Evolutionary conservation across 2,329 filamentous ascomycete genomes (phyloP).

Genomic region (Daldinia sp.): DNA sequence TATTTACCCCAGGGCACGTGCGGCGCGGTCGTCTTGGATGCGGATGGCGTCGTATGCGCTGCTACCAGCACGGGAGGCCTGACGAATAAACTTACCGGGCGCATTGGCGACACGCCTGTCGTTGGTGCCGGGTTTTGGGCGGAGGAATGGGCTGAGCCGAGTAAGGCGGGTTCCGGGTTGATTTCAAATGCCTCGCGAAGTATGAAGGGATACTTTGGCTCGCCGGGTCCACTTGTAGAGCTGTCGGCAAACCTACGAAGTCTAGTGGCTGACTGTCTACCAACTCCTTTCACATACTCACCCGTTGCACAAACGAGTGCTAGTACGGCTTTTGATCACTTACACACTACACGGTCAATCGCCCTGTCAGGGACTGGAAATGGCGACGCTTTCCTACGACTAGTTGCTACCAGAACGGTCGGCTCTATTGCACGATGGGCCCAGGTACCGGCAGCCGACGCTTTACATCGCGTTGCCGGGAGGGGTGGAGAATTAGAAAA

Average conservation of each 20-base stretch:
- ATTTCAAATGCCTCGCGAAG: slow-evolving; percentile 38
- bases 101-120: slow-evolving; percentile 88
- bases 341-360: slow-evolving; percentile 58
- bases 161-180: slow-evolving; percentile 8
- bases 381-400: slow-evolving; percentile 85
- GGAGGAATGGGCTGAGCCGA: slow-evolving; percentile 77
- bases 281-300: slow-evolving; percentile 59
- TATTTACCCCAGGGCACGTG: slow-evolving; percentile 87
- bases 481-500: slow-evolving; percentile 78
- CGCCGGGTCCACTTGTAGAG: slow-evolving; percentile 53
- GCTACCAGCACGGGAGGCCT: slow-evolving; percentile 79
- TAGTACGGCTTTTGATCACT: slow-evolving; percentile 19
- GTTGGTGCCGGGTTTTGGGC: slow-evolving; percentile 91
- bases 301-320: slow-evolving; percentile 44
- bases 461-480: slow-evolving; percentile 75
- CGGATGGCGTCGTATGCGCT: slow-evolving; percentile 77
- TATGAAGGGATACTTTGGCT: slow-evolving; percentile 32
- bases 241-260: slow-evolving; percentile 60
- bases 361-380: slow-evolving; percentile 86
- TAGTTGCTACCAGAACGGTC: slow-evolving; percentile 77
- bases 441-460: slow-evolving; percentile 63
- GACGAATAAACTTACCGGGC: slow-evolving; percentile 88
- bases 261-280: slow-evolving; percentile 71
- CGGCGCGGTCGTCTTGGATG: slow-evolving; percentile 84
- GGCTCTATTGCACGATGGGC: slow-evolving; percentile 78